phyloP scores from a whole-genome alignment of 2,329 filamentous ascomycete species.

The Monosporascus ibericus region DNA sequence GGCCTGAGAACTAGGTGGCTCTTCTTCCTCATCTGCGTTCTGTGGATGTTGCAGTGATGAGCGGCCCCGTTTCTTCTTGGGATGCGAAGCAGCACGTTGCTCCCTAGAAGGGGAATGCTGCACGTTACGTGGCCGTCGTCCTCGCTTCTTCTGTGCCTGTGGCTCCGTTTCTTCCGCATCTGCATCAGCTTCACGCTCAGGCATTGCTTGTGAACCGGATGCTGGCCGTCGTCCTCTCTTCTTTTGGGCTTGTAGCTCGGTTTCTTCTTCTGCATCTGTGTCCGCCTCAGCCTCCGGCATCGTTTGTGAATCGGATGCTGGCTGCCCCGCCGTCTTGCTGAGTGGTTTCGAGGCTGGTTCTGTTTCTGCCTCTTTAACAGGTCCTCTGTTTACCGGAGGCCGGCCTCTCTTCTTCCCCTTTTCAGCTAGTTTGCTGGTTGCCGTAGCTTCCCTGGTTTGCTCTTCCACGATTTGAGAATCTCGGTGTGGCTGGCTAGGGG shows the following conservation, averaged over 20 bases:
- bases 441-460: background rate
- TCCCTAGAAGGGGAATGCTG: background rate
- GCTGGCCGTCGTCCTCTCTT: slow-evolving; percentile 15
- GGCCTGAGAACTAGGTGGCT: slow-evolving; percentile 2
- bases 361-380: background rate
- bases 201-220: background rate
- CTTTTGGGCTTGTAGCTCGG: slow-evolving; percentile 7
- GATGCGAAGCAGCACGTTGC: background rate
- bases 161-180: slow-evolving; percentile 6
- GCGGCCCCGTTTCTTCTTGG: background rate
- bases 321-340: slow-evolving; percentile 6
- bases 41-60: background rate
- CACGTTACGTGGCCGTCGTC: slow-evolving; percentile 20
- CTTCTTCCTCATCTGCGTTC: slow-evolving; percentile 3
- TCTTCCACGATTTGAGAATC: background rate
- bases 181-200: slow-evolving; percentile 1
- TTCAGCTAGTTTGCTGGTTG: slow-evolving; percentile 2
- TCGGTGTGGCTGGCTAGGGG: background rate
- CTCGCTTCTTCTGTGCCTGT: slow-evolving; percentile 15
- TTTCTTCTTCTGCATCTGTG: slow-evolving; percentile 8
- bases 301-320: background rate
- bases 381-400: slow-evolving; percentile 1
- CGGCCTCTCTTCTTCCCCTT: slow-evolving; percentile 8
- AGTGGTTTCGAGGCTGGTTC: background rate
- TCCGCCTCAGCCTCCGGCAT: background rate